phyloP scores from a whole-genome alignment of 139 green algal species.

The Volvox reticuliferus region DNA sequence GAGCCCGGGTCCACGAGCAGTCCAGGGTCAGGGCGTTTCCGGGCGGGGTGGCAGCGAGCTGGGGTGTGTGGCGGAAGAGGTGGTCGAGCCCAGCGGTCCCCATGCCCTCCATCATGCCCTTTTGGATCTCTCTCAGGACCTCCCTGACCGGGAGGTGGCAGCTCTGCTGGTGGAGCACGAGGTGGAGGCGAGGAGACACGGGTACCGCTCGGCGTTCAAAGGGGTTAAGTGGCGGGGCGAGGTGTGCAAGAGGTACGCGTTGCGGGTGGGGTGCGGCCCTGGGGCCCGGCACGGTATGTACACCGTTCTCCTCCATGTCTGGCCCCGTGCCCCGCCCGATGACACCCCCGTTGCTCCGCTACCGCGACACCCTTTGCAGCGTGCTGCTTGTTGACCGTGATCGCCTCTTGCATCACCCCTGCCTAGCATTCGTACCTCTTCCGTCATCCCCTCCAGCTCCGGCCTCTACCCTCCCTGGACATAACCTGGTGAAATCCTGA shows the following conservation, averaged over 20 bases:
- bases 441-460: too few species aligned
- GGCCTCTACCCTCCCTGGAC: too few species aligned
- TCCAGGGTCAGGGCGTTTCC: too few species aligned
- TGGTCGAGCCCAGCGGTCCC: background rate
- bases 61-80: background rate
- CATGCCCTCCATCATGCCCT: background rate
- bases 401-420: too few species aligned
- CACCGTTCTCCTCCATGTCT: background rate
- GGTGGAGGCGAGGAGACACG: conserved; percentile 28
- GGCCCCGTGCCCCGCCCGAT: too few species aligned
- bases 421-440: too few species aligned
- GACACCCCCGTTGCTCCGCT: too few species aligned
- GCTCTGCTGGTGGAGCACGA: conserved; percentile 45
- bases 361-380: too few species aligned
- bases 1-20: too few species aligned
- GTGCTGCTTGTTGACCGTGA: too few species aligned
- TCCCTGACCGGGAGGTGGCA: conserved; percentile 11
- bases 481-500: too few species aligned
- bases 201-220: background rate
- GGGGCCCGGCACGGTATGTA: background rate
- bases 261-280: background rate
- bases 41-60: background rate
- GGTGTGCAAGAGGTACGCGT: conserved; percentile 30
- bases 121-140: background rate
- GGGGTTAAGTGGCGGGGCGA: conserved; percentile 27